A percentile compares a stretch with the other conserved stretches of the same genome.
phyloP scores from a whole-genome alignment of 1,284 basidiomycete genomes.

The Ceratobasidium sp. region DNA sequence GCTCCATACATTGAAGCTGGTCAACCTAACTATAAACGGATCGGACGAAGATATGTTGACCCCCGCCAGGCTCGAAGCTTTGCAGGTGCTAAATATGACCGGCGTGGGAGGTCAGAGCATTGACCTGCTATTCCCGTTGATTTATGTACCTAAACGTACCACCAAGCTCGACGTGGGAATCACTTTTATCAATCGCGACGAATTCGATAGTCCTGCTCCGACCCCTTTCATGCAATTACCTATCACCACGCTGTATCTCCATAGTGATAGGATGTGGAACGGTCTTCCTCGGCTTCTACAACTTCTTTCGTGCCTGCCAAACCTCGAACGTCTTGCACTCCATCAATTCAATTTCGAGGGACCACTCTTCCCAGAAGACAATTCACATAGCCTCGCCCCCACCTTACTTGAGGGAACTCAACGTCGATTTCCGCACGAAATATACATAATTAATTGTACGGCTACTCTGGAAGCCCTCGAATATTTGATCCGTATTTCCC shows the following conservation, averaged over 20 bases:
- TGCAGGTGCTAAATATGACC: slow-evolving; percentile 10
- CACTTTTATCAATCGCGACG: neutral
- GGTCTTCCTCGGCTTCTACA: neutral
- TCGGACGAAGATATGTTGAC: slow-evolving; percentile 1
- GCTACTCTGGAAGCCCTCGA: no score
- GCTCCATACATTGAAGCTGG: neutral
- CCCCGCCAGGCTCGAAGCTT: neutral
- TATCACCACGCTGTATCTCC: neutral
- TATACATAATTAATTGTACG: no score
- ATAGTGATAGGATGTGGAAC: neutral
- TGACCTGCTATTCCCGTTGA: slow-evolving; percentile 4
- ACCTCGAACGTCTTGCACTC: no score
- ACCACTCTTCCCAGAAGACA: no score
- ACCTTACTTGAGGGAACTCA: no score
- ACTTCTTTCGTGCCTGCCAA: no score
- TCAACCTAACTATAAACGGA: neutral
- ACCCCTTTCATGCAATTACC: neutral
- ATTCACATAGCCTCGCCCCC: no score
- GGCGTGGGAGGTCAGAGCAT: neutral
- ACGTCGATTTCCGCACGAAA: no score
- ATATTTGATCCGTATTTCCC: no score
- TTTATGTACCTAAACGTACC: neutral
- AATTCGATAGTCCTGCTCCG: neutral
- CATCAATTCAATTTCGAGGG: no score
- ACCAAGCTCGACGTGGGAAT: neutral